Conservation (phyloP, 306 rosid genomes). For the Amphicarpaea edgeworthii region DNA sequence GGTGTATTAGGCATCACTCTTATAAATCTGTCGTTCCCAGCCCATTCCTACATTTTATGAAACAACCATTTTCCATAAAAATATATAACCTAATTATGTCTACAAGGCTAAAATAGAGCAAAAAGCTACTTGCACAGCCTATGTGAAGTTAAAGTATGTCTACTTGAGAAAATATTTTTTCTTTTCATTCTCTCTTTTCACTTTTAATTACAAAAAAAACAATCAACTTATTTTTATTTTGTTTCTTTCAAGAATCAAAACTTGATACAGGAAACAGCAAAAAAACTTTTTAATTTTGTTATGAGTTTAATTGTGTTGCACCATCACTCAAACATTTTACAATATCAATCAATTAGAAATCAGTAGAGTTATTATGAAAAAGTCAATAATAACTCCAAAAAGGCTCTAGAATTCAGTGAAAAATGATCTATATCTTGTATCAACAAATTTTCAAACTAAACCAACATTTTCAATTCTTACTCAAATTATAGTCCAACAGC, state of each 20-base stretch:
- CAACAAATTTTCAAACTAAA: not conserved
- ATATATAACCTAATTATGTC: constrained; percentile 19
- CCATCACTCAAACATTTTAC: too few relatives aligned
- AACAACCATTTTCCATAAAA: constrained; percentile 40
- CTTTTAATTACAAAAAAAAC: not conserved
- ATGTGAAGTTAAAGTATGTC: not conserved
- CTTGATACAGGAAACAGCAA: not conserved
- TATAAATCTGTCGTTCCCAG: constrained; percentile 69
- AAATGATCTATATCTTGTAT: too few relatives aligned
- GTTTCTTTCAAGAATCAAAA: not conserved
- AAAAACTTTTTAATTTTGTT: not conserved
- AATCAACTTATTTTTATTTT: not conserved
- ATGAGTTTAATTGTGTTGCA: not conserved
- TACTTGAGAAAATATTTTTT: not conserved
- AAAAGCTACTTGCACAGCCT: constrained; percentile 26
- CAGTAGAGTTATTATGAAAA: too few relatives aligned
- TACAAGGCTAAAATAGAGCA: constrained; percentile 13
- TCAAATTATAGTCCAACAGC: not conserved
- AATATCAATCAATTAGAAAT: too few relatives aligned
- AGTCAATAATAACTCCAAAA: too few relatives aligned
- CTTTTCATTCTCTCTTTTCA: not conserved
- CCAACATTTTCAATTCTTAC: not conserved
- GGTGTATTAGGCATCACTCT: constrained; percentile 90
- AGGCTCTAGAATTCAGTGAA: too few relatives aligned
- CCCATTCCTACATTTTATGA: constrained; percentile 74